Percentiles rank a stretch among this genome's conserved stretches.
phyloP scores from a whole-genome alignment of 768 basidiomycete genomes.

The Russula ochroleuca region DNA sequence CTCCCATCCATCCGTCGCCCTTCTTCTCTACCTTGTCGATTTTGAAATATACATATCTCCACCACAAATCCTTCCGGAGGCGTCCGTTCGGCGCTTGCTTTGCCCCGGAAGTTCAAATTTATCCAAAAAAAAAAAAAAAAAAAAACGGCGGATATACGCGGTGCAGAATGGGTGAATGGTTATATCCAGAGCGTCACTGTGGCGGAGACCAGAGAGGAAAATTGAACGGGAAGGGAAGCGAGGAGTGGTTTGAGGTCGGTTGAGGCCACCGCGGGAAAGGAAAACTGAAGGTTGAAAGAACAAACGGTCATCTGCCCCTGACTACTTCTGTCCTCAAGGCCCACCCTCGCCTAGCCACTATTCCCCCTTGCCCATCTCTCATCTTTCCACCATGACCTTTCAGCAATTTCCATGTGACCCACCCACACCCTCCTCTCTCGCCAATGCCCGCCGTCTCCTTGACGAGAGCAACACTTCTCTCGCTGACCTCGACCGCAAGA shows the following conservation, averaged over 20 bases:
- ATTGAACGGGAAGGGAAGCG: background rate
- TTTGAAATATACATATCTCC: constrained; percentile 10
- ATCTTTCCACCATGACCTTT: constrained; percentile 25
- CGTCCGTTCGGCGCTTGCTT: constrained; percentile 11
- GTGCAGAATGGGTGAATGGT: background rate
- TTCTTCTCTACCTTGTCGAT: constrained; percentile 12
- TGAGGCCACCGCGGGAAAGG: constrained; percentile 20
- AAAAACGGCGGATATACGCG: background rate
- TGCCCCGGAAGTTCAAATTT: background rate
- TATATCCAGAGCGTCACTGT: background rate
- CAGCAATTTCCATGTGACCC: constrained; percentile 44
- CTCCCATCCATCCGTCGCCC: background rate
- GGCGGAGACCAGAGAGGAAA: background rate
- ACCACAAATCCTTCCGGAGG: background rate
- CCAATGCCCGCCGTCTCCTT: constrained; percentile 50
- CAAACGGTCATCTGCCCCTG: constrained; percentile 15
- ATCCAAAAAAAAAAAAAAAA: background rate
- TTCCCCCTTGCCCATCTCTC: constrained; percentile 18
- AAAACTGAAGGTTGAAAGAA: constrained; percentile 8
- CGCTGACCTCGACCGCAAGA: constrained; percentile 42
- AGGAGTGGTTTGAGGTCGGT: background rate
- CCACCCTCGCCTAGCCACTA: constrained; percentile 9
- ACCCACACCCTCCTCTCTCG: constrained; percentile 52
- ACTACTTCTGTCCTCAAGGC: background rate
- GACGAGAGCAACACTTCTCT: constrained; percentile 30